phyloP scores from a whole-genome alignment of 805 yeast species.

The Kazachstania africana region DNA sequence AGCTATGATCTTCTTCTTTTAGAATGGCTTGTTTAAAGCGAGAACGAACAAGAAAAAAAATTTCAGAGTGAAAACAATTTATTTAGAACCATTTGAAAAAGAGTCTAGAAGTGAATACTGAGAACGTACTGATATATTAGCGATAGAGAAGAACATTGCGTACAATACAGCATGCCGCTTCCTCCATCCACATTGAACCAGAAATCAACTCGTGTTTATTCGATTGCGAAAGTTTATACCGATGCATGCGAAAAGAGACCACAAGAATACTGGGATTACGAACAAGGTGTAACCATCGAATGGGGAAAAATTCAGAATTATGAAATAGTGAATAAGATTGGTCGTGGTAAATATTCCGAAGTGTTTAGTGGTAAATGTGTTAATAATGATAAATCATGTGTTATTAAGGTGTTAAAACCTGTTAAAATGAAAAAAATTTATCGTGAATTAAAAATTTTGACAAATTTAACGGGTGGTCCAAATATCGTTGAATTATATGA shows the following conservation, averaged over 20 bases:
- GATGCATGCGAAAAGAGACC: slow-evolving; percentile 71
- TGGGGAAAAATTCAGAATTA: slow-evolving; percentile 84
- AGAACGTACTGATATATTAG: no score
- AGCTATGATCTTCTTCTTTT: no score
- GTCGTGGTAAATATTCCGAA: slow-evolving; percentile 89
- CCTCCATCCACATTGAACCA: slow-evolving; percentile 27
- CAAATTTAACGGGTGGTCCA: slow-evolving; percentile 76
- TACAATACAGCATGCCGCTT: no score
- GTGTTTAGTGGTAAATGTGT: slow-evolving; percentile 78
- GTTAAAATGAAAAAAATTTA: slow-evolving; percentile 87
- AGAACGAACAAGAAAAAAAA: no score
- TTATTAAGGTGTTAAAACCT: slow-evolving; percentile 86
- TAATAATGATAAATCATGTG: slow-evolving; percentile 50
- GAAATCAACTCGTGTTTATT: slow-evolving; percentile 29
- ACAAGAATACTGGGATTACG: slow-evolving; percentile 83
- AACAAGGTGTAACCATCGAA: slow-evolving; percentile 44
- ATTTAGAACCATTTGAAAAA: no score
- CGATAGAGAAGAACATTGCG: no score
- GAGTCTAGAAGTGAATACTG: no score
- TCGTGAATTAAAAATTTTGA: slow-evolving; percentile 78
- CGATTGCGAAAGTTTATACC: slow-evolving; percentile 68
- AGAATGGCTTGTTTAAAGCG: no score
- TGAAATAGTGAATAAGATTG: slow-evolving; percentile 74
- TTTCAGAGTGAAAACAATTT: no score
- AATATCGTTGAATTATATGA: slow-evolving; percentile 67